phyloP scores from a whole-genome alignment of 2,329 filamentous ascomycete genomes.

The Leptographium procerum region DNA sequence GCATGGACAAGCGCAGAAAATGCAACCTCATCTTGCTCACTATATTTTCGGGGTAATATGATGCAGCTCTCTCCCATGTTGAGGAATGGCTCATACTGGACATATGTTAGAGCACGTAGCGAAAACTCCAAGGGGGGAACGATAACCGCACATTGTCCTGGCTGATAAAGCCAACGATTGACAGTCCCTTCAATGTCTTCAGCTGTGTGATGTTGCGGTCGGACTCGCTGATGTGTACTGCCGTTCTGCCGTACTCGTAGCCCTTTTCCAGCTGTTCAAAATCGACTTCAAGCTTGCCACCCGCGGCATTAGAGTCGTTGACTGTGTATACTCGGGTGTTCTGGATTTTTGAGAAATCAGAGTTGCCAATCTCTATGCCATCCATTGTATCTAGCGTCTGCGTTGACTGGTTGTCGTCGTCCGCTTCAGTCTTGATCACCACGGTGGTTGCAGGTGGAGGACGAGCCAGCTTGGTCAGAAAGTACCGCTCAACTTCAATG shows the following conservation, averaged over 20 bases:
- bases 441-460: constrained; percentile 70
- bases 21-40: constrained; percentile 72
- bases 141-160: constrained; percentile 46
- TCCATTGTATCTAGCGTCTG: constrained; percentile 39
- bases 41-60: constrained; percentile 64
- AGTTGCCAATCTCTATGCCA: constrained; percentile 31
- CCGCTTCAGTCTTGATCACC: constrained; percentile 42
- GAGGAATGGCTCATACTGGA: constrained; percentile 69
- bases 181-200: constrained; percentile 62
- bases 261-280: constrained; percentile 82
- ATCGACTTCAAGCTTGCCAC: constrained; percentile 71
- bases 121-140: background rate
- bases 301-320: constrained; percentile 59
- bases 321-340: constrained; percentile 72
- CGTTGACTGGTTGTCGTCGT: constrained; percentile 34
- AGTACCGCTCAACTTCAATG: constrained; percentile 86
- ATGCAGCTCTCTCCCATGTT: constrained; percentile 73
- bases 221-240: constrained; percentile 76
- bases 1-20: constrained; percentile 85
- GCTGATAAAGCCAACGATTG: constrained; percentile 78
- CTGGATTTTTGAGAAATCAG: constrained; percentile 56
- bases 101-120: background rate
- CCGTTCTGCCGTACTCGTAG: constrained; percentile 85
- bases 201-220: constrained; percentile 85
- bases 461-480: constrained; percentile 67